A percentile compares a stretch with the other conserved stretches of the same genome.
phyloP scores from a whole-genome alignment of 208 protist species.

The Strigomonas culicis region DNA sequence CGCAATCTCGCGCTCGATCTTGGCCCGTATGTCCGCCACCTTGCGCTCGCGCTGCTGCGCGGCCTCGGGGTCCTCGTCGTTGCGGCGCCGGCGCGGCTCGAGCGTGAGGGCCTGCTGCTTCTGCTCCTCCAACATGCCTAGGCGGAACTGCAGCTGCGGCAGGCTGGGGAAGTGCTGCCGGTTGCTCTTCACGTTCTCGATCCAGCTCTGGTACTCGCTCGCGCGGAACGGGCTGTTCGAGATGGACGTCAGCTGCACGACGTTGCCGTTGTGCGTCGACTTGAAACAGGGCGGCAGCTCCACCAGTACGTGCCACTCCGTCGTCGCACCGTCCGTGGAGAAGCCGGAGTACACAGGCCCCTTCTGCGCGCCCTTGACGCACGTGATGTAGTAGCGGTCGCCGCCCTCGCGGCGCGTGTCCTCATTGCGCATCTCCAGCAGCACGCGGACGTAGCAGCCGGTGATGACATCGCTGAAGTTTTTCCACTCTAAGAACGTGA shows the following conservation, averaged over 20 bases:
- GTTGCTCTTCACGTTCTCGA: conserved; percentile 54
- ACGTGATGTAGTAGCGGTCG: conserved; percentile 89
- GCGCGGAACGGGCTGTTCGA: conserved; percentile 84
- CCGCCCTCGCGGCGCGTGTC: conserved; percentile 63
- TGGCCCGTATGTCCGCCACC: conserved; percentile 27
- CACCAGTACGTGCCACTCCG: conserved; percentile 87
- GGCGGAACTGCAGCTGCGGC: conserved; percentile 75
- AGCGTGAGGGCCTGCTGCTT: conserved; percentile 70
- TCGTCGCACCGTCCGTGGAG: conserved; percentile 72
- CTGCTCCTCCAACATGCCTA: conserved; percentile 83
- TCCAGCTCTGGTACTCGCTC: conserved; percentile 86
- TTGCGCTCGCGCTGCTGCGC: conserved; percentile 40
- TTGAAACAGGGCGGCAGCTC: conserved; percentile 89
- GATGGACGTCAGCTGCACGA: conserved; percentile 90
- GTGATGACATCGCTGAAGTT: conserved; percentile 81
- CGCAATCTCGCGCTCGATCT: conserved; percentile 44
- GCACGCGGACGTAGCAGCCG: conserved; percentile 87
- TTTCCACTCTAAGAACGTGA: conserved; percentile 82
- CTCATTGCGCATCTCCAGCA: conserved; percentile 87
- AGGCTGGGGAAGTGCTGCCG: conserved; percentile 58
- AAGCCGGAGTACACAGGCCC: conserved; percentile 87
- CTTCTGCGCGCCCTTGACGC: conserved; percentile 69
- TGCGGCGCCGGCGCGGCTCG: conserved; percentile 41
- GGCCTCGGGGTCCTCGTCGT: conserved; percentile 45
- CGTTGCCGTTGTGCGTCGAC: conserved; percentile 77